Percentiles rank a stretch among this genome's conserved stretches.
Conservation (phyloP, 2,329 filamentous ascomycete species). For the Alternaria metachromatica region DNA sequence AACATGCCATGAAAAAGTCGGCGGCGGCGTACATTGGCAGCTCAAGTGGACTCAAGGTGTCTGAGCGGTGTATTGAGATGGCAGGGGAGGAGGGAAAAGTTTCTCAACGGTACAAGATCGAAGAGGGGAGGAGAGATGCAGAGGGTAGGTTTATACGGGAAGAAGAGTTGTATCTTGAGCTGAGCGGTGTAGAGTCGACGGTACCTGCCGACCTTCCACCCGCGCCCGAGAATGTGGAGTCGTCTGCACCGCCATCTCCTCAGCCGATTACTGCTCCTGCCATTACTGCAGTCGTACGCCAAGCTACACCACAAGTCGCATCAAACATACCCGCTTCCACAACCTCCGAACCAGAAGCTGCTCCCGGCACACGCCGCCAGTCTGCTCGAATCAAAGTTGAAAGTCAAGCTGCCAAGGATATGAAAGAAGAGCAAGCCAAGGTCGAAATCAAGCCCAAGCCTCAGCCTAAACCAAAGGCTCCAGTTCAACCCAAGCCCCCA, state of each 20-base stretch:
- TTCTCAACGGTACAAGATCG: neutral
- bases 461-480: neutral
- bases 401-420: neutral
- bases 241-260: neutral
- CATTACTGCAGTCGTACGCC: neutral
- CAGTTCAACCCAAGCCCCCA: no score
- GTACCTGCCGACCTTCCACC: neutral
- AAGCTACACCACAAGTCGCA: neutral
- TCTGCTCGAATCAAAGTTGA: neutral
- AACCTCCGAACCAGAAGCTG: neutral
- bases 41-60: neutral
- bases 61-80: conserved; percentile 5
- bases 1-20: conserved; percentile 3
- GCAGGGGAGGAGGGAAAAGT: neutral
- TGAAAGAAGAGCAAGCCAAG: neutral
- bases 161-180: neutral
- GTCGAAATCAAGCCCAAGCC: neutral
- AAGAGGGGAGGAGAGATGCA: neutral
- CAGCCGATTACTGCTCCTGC: neutral
- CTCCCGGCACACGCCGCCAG: neutral
- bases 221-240: neutral
- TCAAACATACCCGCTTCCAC: neutral
- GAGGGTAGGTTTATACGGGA: neutral
- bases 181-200: neutral
- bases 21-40: neutral